Percentiles rank a stretch among this genome's conserved stretches.
Conservation (phyloP, 306 rosid species). For the Sindora glabra region DNA sequence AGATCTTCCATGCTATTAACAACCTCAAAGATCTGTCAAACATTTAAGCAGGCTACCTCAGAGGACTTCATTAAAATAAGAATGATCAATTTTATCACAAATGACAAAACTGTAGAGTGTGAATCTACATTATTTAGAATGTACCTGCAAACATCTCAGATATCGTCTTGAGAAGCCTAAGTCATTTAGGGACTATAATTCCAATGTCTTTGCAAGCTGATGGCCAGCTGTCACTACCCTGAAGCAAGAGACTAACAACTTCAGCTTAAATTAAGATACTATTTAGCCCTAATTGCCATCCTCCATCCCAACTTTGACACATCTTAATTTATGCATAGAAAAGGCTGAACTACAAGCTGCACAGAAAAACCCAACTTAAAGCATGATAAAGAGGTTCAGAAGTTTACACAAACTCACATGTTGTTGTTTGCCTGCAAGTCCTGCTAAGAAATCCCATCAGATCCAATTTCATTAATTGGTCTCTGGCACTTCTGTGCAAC, state of each 20-base stretch:
- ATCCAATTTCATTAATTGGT: slow-evolving; percentile 78
- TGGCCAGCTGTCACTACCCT: slow-evolving; percentile 92
- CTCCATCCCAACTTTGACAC: too few species aligned
- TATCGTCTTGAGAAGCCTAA: slow-evolving; percentile 94
- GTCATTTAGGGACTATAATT: slow-evolving; percentile 83
- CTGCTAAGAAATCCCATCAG: slow-evolving; percentile 85
- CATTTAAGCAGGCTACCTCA: slow-evolving; percentile 7
- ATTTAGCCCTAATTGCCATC: not conserved
- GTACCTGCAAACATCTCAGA: slow-evolving; percentile 96
- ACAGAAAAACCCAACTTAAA: not conserved
- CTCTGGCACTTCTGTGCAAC: slow-evolving; percentile 91
- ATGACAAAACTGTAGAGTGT: not conserved
- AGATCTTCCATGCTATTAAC: slow-evolving; percentile 95
- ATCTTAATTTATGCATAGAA: not conserved
- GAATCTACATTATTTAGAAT: not conserved
- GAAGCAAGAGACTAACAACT: slow-evolving; percentile 19
- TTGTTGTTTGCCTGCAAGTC: slow-evolving; percentile 86
- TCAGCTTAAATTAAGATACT: not conserved
- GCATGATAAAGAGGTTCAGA: not conserved
- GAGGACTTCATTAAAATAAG: not conserved
- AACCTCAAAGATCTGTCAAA: slow-evolving; percentile 84
- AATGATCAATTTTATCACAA: not conserved
- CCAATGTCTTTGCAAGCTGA: slow-evolving; percentile 90
- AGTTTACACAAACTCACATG: slow-evolving; percentile 56
- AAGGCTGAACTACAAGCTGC: not conserved